phyloP scores from a whole-genome alignment of 352 stramenopile species.

The Globisporangium mamillatum region DNA sequence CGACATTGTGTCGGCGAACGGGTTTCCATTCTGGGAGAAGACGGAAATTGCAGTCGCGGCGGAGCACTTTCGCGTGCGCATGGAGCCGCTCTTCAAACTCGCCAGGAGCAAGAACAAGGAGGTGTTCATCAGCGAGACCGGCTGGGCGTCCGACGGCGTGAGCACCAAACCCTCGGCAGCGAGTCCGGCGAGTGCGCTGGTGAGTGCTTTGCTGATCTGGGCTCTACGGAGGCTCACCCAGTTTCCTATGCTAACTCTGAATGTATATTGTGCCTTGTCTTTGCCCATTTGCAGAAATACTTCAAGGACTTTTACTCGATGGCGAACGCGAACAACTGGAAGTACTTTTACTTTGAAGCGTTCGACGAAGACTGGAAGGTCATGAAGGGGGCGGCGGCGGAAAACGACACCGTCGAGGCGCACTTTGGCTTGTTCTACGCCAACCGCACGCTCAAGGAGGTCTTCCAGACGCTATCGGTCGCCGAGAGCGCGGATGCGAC shows the following conservation, averaged over 20 bases:
- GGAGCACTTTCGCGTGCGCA: constrained; percentile 37
- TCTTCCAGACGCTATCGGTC: constrained; percentile 34
- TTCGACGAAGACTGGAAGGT: constrained; percentile 69
- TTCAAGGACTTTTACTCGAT: constrained; percentile 54
- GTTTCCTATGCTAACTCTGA: background rate
- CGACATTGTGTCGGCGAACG: constrained; percentile 59
- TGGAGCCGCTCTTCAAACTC: constrained; percentile 34
- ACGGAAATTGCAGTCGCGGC: constrained; percentile 33
- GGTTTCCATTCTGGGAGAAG: constrained; percentile 71
- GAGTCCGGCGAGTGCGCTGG: constrained; percentile 36
- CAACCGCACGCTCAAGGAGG: constrained; percentile 43
- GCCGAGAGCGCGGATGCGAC: background rate
- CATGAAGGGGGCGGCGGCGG: constrained; percentile 8
- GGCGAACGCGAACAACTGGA: constrained; percentile 35
- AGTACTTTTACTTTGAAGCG: constrained; percentile 71
- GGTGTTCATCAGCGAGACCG: constrained; percentile 66
- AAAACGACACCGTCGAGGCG: constrained; percentile 49
- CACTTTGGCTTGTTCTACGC: constrained; percentile 57
- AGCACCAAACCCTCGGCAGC: constrained; percentile 37
- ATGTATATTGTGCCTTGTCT: background rate
- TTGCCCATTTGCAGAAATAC: constrained; percentile 25
- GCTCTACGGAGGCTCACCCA: background rate
- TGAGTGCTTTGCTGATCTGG: background rate
- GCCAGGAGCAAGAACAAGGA: constrained; percentile 33
- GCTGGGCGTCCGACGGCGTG: constrained; percentile 48